Conservation (phyloP, 176 grass and related monocot genomes). For the Olyra latifolia region DNA sequence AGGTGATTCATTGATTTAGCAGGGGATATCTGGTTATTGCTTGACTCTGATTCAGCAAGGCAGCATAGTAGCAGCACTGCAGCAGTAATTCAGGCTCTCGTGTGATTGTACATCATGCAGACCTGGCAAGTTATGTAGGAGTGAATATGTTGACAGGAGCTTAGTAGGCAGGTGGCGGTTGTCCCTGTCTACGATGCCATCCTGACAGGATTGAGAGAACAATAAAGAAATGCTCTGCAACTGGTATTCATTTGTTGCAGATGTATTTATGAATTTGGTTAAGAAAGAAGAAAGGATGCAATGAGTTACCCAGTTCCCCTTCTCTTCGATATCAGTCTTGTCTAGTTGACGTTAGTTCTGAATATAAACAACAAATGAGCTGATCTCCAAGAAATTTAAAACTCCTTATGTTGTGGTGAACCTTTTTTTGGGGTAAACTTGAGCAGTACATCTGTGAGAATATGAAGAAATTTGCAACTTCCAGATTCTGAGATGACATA, state of each 20-base stretch:
- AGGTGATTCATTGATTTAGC: conserved; percentile 15
- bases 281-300: not conserved
- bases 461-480: conserved; percentile 16
- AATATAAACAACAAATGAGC: not conserved
- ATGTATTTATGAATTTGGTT: conserved; percentile 25
- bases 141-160: not conserved
- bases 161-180: conserved; percentile 23
- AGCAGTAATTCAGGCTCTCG: conserved; percentile 9
- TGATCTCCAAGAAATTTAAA: not conserved
- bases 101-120: not conserved
- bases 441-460: not conserved
- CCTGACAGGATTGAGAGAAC: not conserved
- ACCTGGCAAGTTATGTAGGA: not conserved
- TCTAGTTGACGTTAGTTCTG: conserved; percentile 14
- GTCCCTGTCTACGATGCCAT: conserved; percentile 9
- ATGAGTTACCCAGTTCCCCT: not conserved
- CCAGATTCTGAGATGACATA: conserved; percentile 11
- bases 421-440: not conserved
- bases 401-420: not conserved
- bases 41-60: not conserved
- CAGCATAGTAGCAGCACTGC: conserved; percentile 5
- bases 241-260: not conserved
- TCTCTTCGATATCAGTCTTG: not conserved
- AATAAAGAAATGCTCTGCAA: not conserved
- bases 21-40: conserved; percentile 20